Base-by-base conservation (phyloP, 2,329 filamentous ascomycete genomes). In the Fusarium sp. region DNA sequence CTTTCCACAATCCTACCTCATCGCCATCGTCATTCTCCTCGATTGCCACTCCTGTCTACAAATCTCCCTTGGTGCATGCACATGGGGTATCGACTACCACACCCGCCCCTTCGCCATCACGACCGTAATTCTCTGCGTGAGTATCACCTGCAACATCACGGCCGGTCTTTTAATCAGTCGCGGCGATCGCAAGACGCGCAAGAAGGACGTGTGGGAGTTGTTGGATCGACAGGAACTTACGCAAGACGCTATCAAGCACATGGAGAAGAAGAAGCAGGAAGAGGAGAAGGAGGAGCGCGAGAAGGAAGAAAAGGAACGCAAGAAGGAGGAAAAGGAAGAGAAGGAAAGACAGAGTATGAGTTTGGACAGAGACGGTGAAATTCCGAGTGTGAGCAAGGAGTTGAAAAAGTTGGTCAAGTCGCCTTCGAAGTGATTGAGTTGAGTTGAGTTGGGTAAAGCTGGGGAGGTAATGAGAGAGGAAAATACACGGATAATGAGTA, bases 161-260 rank as follows among this genome's bases (percentile, higher is more conserved):
- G 93, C 91, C 0, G 93, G 93, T 6, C 80, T 97, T 2, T 77
- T 95, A 27, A 97, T 97, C 77, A 89, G 85, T 70, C 84, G 94
- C 18, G 93, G 93, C 2, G 93, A 95, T 76, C 87, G 90, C 22
- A 88, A 87, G 68, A 94, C 93, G 3, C 85, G 93, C 53, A 97
- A 97, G 85, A 95, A 94, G 86, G 93, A 97, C 44, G 92, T 97
- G 0, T 84, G 94, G 24, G 90, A 95, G 76, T 86, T 90, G 46
- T 88, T 96, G 80, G 89, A 92, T 74, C 84, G 92, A 30, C 93
- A 96, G 77, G 89, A 93, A 69, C 80, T 97, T 59, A 97, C 93
- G 52, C 77, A 84, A 32, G 82, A 88, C 59, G 86, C 86, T 11
- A 86, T 86, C 55, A 81, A 84, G 63, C 83, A 84, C 56, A 80